Evolutionary conservation across 495 filamentous ascomycete genomes (phyloP).

Genomic region (Tuber microsphaerosporum): DNA sequence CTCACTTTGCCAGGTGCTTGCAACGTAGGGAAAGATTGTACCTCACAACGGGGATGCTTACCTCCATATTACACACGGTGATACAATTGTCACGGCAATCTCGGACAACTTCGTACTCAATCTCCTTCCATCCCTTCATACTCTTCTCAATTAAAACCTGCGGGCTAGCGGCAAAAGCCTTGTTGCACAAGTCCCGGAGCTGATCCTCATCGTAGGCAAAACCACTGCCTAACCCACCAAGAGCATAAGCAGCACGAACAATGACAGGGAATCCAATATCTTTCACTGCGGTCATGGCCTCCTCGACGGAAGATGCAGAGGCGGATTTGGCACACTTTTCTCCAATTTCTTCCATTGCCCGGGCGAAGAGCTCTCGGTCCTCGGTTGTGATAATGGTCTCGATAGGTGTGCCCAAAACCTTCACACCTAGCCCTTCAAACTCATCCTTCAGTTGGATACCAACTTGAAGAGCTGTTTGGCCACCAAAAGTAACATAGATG

Average conservation of each 20-base stretch:
- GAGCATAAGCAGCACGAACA: constrained; percentile 89
- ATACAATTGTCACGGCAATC: constrained; percentile 97
- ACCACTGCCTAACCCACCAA: constrained; percentile 90
- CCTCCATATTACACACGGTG: constrained; percentile 98
- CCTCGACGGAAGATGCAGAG: constrained; percentile 76
- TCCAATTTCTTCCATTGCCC: constrained; percentile 95
- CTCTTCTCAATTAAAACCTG: constrained; percentile 93
- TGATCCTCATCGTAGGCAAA: constrained; percentile 89
- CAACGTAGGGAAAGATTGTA: too few relatives aligned
- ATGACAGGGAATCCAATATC: constrained; percentile 93
- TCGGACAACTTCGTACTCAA: constrained; percentile 96
- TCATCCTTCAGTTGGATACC: constrained; percentile 96
- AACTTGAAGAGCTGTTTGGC: constrained; percentile 88
- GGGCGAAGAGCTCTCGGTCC: constrained; percentile 91
- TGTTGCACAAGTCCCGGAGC: constrained; percentile 82
- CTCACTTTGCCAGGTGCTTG: too few relatives aligned
- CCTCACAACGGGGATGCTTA: not conserved
- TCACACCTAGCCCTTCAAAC: constrained; percentile 80
- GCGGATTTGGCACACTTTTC: constrained; percentile 98
- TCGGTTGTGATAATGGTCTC: constrained; percentile 98
- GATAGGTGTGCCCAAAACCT: constrained; percentile 92
- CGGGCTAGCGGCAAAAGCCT: constrained; percentile 87
- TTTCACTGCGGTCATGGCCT: constrained; percentile 75
- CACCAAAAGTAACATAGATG: constrained; percentile 92
- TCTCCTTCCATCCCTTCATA: constrained; percentile 99